Evolutionary conservation across 2,329 filamentous ascomycete species (phyloP).

Genomic region (Pseudogymnoascus sp.): DNA sequence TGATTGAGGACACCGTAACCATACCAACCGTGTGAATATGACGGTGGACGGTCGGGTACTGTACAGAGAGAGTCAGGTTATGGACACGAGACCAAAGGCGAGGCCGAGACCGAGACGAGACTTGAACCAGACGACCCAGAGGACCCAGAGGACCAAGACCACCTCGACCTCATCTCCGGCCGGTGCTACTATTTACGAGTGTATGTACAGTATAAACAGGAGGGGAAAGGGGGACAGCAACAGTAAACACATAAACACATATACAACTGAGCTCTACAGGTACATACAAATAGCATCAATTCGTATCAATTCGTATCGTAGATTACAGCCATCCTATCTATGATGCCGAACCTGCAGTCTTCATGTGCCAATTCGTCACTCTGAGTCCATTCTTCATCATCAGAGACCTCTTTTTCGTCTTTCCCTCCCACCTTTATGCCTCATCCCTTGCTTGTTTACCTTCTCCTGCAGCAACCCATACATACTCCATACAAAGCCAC

Average conservation of each 20-base stretch:
- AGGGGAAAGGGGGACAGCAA: background rate
- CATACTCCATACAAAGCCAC: background rate
- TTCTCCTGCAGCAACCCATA: slow-evolving; percentile 5
- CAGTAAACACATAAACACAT: no score
- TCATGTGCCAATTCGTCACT: slow-evolving; percentile 7
- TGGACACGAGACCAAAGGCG: slow-evolving; percentile 1
- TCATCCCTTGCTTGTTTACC: slow-evolving; percentile 4
- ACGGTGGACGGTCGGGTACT: background rate
- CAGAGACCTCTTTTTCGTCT: background rate
- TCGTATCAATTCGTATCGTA: background rate
- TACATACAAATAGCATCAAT: background rate
- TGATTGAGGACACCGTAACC: background rate
- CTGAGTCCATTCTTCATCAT: background rate
- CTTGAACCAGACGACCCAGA: background rate
- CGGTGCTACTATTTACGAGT: background rate
- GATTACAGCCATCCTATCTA: background rate
- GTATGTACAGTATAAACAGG: background rate
- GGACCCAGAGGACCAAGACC: background rate
- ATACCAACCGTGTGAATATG: background rate
- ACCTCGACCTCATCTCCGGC: slow-evolving; percentile 1
- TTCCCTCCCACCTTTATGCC: background rate
- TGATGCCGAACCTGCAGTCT: slow-evolving; percentile 1
- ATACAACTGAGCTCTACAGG: background rate
- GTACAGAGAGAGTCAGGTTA: no score
- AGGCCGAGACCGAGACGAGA: background rate